Evolutionary conservation across 176 grass and related monocot species (phyloP), one percentile per base, ranked within the genome.

Genomic region (Oryza punctata): DNA sequence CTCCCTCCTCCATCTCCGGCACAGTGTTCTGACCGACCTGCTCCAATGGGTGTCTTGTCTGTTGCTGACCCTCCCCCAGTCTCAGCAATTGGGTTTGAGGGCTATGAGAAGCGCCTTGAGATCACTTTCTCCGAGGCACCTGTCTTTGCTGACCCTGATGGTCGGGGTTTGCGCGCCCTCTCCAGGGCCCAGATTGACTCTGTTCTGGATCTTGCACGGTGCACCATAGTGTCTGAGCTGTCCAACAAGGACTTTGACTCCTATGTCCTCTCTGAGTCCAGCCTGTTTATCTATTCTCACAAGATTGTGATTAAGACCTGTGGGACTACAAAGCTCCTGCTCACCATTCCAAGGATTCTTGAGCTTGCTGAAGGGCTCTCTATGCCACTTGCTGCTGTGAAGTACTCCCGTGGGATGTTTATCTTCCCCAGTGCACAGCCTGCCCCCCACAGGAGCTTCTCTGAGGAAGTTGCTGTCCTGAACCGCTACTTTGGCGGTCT

Each of bases 281-380:
- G 92, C 78, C 75, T 94, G n/a, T 94, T 94, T 47, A 89, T 94
- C 73, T 94, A 91, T 37, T 78, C 87, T 21, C 76, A 70, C 33
- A 94, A 91, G 84, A 63, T 94, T 63, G 90, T 94, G 67, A 81
- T 94, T 52, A 94, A 94, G 87, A 94, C 92, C 38, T 94, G 92
- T 78, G 92, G 92, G 2, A 94, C 92, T 38, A 94, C 92, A 43
- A 94, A 87, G 78, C 92, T 94, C 38, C 82, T 94, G 77, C 89
- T 89, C 25, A 87, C 92, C 57, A 90, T 94, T 87, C 92, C 92
- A 12, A 89, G 81, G 63, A 90, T 94, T 45, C 87, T 94, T 43
- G 87, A 94, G 85, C 92, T 94, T 69, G 92, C 92, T 69, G 87
- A 84, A 46, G 92, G 85, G 84, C 69, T 94, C 59, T 94, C 85